phyloP scores from a whole-genome alignment of 441 rosid species.

The Gossypium trilobum region DNA sequence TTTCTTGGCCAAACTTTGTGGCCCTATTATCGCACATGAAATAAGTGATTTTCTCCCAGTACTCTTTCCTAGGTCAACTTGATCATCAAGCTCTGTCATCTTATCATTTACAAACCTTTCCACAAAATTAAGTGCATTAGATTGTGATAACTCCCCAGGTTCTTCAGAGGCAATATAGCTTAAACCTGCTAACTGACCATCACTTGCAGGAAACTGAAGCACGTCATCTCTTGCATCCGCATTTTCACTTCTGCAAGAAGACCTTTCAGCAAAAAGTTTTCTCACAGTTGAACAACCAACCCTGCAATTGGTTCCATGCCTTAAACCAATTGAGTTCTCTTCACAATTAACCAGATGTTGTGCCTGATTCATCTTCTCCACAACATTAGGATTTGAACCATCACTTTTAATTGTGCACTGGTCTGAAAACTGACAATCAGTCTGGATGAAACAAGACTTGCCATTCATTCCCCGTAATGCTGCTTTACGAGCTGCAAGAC shows the following conservation, averaged over 20 bases:
- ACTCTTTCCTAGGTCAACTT: conserved; percentile 34
- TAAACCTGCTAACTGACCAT: conserved; percentile 41
- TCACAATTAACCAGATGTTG: conserved; percentile 18
- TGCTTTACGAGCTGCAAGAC: conserved; percentile 40
- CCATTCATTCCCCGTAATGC: conserved; percentile 21
- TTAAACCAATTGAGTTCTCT: conserved; percentile 25
- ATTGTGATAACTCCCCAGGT: conserved; percentile 78
- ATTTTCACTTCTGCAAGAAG: conserved; percentile 17
- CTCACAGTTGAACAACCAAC: conserved; percentile 36
- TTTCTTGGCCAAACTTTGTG: conserved; percentile 58
- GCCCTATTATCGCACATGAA: conserved; percentile 48
- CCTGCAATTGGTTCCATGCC: conserved; percentile 25
- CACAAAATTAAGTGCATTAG: conserved; percentile 67
- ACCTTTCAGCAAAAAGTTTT: conserved; percentile 42
- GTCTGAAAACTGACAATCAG: conserved; percentile 32
- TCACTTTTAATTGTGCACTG: conserved; percentile 18
- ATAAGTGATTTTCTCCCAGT: conserved; percentile 27
- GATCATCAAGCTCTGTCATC: conserved; percentile 36
- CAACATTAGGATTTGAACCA: conserved; percentile 5
- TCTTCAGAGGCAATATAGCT: conserved; percentile 86
- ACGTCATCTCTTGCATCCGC: conserved; percentile 27
- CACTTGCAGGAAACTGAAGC: conserved; percentile 16
- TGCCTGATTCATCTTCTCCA: conserved; percentile 23
- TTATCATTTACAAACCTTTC: conserved; percentile 59
- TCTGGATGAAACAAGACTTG: conserved; percentile 20